Evolutionary conservation across 139 green algal species (phyloP).

Genomic region (Chlorella sp.): DNA sequence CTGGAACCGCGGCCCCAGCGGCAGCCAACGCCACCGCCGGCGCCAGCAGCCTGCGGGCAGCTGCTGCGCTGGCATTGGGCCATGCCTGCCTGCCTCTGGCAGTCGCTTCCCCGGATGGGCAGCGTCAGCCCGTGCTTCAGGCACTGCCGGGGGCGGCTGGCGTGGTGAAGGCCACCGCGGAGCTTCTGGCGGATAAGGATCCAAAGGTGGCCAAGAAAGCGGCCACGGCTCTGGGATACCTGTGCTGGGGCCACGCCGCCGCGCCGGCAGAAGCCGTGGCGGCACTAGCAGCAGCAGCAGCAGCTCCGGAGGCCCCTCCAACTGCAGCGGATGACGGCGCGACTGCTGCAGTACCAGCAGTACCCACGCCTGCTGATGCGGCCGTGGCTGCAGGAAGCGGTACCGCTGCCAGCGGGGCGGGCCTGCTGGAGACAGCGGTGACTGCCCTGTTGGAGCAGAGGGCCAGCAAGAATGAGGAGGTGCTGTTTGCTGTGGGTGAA

Average conservation of each 20-base stretch:
- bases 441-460: slow-evolving; percentile 55
- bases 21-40: slow-evolving; percentile 5
- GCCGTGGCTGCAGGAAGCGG: neutral
- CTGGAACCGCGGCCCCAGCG: neutral
- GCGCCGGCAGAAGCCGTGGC: neutral
- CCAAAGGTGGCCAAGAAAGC: slow-evolving; percentile 56
- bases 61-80: slow-evolving; percentile 9
- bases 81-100: neutral
- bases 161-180: neutral
- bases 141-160: slow-evolving; percentile 27
- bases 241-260: slow-evolving; percentile 21
- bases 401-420: neutral
- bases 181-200: slow-evolving; percentile 53
- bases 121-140: slow-evolving; percentile 17
- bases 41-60: neutral
- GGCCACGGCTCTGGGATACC: slow-evolving; percentile 45
- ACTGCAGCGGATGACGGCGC: neutral
- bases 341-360: neutral
- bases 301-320: too few species aligned
- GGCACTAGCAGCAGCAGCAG: neutral
- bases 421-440: slow-evolving; percentile 34
- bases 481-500: slow-evolving; percentile 84
- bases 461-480: slow-evolving; percentile 70
- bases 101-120: neutral
- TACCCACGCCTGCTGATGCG: slow-evolving; percentile 5